phyloP scores from a whole-genome alignment of 495 filamentous ascomycete species.

The Alectoria sarmentosa region DNA sequence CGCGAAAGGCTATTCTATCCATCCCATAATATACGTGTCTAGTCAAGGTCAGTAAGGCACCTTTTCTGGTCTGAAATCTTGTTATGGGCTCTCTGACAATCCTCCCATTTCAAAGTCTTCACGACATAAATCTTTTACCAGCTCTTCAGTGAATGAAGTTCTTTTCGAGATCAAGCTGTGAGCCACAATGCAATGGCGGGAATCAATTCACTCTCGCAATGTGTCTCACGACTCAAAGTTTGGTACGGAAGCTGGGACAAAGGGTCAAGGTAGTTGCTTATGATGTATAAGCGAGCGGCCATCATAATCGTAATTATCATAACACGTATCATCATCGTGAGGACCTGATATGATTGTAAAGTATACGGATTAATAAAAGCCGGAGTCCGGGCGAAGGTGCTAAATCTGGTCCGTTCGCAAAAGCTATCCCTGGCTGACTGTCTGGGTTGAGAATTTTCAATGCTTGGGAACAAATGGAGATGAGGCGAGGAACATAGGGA shows the following conservation, averaged over 20 bases:
- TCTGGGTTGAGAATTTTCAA: background rate
- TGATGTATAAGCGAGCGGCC: background rate
- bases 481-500: background rate
- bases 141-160: background rate
- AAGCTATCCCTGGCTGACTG: background rate
- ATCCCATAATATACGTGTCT: conserved; percentile 13
- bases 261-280: background rate
- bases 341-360: background rate
- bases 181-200: background rate
- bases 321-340: background rate
- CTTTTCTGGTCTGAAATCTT: background rate
- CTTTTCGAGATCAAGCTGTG: background rate
- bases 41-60: conserved; percentile 7
- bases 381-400: background rate
- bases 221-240: background rate
- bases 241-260: background rate
- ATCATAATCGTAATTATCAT: background rate
- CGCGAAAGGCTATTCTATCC: background rate
- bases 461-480: background rate
- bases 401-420: background rate
- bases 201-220: background rate
- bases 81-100: conserved; percentile 13
- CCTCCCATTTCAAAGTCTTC: conserved; percentile 18
- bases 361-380: background rate
- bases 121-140: conserved; percentile 13